A percentile compares a stretch with the other conserved stretches of the same genome.
phyloP scores from a whole-genome alignment of 2,329 filamentous ascomycete species.

The Calycina herbarum region DNA sequence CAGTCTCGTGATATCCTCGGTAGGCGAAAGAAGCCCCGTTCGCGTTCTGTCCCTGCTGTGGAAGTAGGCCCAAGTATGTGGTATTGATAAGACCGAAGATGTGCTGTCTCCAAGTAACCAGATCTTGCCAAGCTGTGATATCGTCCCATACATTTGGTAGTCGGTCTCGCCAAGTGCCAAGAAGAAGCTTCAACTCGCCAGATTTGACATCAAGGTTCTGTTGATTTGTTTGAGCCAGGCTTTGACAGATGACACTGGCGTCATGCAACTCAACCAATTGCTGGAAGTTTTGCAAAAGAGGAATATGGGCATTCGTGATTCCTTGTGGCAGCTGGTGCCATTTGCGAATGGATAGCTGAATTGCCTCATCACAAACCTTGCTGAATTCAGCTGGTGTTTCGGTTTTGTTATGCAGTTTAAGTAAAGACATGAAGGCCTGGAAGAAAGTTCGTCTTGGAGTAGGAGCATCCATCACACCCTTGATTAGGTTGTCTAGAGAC shows the following conservation, averaged over 20 bases:
- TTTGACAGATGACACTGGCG: conserved; percentile 93
- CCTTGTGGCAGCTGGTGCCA: conserved; percentile 97
- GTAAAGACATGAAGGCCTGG: conserved; percentile 94
- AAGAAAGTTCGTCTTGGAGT: conserved; percentile 94
- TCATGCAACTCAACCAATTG: conserved; percentile 96
- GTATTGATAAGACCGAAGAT: conserved; percentile 97
- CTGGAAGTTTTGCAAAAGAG: conserved; percentile 95
- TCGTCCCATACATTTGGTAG: conserved; percentile 99
- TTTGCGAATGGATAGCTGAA: conserved; percentile 94
- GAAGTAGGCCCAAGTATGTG: conserved; percentile 84
- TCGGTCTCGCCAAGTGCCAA: conserved; percentile 93
- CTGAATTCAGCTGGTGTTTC: conserved; percentile 81
- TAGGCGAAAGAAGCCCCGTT: conserved; percentile 94
- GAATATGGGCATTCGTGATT: conserved; percentile 93
- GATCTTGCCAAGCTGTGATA: conserved; percentile 97
- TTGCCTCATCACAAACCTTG: conserved; percentile 91
- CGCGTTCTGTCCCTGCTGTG: conserved; percentile 75
- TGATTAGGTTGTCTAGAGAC: conserved; percentile 88
- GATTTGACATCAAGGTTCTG: conserved; percentile 90
- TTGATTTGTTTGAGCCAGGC: conserved; percentile 80
- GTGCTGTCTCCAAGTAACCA: conserved; percentile 99
- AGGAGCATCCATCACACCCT: conserved; percentile 95
- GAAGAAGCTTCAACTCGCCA: conserved; percentile 87
- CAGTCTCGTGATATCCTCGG: conserved; percentile 95
- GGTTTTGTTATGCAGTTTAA: conserved; percentile 90